Conservation (phyloP, 1,284 basidiomycete genomes). For the Puccinia novopanici region DNA sequence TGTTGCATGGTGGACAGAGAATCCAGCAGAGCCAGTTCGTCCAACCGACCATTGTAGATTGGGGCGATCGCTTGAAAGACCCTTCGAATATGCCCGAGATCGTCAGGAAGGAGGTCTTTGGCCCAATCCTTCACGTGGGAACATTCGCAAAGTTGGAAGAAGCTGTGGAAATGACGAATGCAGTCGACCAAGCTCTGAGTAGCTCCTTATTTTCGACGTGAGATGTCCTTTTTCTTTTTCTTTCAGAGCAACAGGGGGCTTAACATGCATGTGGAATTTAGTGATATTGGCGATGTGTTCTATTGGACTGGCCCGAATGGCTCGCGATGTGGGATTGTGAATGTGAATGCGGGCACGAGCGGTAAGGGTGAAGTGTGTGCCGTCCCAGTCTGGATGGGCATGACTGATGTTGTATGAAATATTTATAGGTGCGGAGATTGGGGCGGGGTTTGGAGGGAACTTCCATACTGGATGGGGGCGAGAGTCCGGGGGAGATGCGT, state of each 20-base stretch:
- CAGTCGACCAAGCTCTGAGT: slow-evolving; percentile 84
- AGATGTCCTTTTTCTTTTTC: neutral
- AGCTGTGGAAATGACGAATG: slow-evolving; percentile 89
- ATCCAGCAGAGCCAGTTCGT: slow-evolving; percentile 68
- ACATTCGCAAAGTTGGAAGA: slow-evolving; percentile 85
- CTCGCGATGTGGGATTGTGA: slow-evolving; percentile 56
- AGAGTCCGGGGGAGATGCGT: slow-evolving; percentile 92
- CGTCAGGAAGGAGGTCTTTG: slow-evolving; percentile 82
- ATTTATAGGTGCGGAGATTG: slow-evolving; percentile 80
- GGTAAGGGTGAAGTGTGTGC: slow-evolving; percentile 8
- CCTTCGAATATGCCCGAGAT: slow-evolving; percentile 67
- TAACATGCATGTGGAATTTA: neutral
- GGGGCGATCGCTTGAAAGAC: slow-evolving; percentile 60
- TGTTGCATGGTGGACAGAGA: slow-evolving; percentile 69
- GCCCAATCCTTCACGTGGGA: slow-evolving; percentile 81
- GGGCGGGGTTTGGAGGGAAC: slow-evolving; percentile 87
- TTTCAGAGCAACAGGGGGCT: neutral
- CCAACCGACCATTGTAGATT: slow-evolving; percentile 74
- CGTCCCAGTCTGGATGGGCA: neutral
- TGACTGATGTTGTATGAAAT: neutral
- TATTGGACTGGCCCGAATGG: slow-evolving; percentile 55
- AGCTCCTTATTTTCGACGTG: slow-evolving; percentile 79
- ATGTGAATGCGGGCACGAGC: slow-evolving; percentile 53
- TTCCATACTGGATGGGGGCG: slow-evolving; percentile 83
- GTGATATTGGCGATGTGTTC: slow-evolving; percentile 53